Evolutionary conservation across 2,329 filamentous ascomycete genomes (phyloP).

Genomic region (Mycogone perniciosa): DNA sequence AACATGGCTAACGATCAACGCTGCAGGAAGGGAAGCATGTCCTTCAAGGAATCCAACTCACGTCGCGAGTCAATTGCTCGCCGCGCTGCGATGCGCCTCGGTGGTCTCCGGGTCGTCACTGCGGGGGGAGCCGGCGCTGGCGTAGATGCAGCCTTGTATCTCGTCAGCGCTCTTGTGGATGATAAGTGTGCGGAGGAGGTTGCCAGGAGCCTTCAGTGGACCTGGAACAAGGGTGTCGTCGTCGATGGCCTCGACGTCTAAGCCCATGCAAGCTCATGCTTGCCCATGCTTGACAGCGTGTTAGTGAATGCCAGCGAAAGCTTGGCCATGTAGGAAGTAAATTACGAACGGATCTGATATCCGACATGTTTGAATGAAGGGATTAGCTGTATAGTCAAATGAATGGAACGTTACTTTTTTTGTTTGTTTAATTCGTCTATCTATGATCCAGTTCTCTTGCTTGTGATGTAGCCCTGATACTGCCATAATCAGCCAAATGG

Average conservation of each 20-base stretch:
- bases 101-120: constrained; percentile 68
- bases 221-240: constrained; percentile 79
- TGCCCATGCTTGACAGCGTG: constrained; percentile 19
- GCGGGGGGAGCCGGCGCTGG: constrained; percentile 72
- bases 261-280: constrained; percentile 10
- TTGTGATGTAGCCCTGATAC: no score
- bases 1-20: constrained; percentile 17
- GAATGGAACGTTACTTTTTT: constrained; percentile 8
- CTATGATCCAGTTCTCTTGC: no score
- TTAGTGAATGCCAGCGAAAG: constrained; percentile 11
- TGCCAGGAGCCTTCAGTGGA: constrained; percentile 70
- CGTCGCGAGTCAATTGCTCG: constrained; percentile 76
- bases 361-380: constrained; percentile 4
- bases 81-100: constrained; percentile 67
- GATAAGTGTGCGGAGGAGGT: constrained; percentile 71
- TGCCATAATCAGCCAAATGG: no score
- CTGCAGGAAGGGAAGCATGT: constrained; percentile 73
- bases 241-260: constrained; percentile 82
- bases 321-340: constrained; percentile 11
- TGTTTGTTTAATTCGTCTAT: not conserved
- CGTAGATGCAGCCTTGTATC: constrained; percentile 76
- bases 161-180: constrained; percentile 76
- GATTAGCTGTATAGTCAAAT: constrained; percentile 11
- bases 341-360: constrained; percentile 1
- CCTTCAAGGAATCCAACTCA: constrained; percentile 66